Conservation (phyloP, 108 stramenopile species). For the Cylindrotheca fusiformis region DNA sequence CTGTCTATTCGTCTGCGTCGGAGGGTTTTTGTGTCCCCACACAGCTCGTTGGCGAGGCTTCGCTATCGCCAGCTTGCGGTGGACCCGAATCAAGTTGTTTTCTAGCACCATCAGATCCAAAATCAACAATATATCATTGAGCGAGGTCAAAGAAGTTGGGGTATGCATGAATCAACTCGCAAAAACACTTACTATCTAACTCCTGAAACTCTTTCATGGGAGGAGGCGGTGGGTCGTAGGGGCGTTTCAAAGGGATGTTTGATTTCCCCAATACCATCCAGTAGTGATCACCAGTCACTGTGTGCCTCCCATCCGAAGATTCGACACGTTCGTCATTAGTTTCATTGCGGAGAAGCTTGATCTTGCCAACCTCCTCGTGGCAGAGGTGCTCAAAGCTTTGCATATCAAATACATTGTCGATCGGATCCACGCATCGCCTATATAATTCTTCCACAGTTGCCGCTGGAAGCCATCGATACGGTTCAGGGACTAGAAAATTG, state of each 20-base stretch:
- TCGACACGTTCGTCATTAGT: neutral
- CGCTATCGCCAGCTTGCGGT: slow-evolving; percentile 14
- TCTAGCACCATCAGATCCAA: neutral
- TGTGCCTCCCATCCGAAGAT: slow-evolving; percentile 23
- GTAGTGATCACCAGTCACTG: slow-evolving; percentile 42
- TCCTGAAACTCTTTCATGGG: slow-evolving; percentile 11
- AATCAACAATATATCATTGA: neutral
- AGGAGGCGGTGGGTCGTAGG: slow-evolving; percentile 67
- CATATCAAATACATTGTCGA: slow-evolving; percentile 62
- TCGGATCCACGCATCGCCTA: slow-evolving; percentile 47
- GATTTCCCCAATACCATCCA: slow-evolving; percentile 64
- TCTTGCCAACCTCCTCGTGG: slow-evolving; percentile 22
- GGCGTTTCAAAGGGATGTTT: slow-evolving; percentile 24
- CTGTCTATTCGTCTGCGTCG: neutral
- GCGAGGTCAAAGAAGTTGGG: too few species aligned
- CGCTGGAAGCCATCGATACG: slow-evolving; percentile 53
- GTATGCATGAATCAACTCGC: too few species aligned
- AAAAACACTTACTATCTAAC: neutral
- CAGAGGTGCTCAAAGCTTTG: slow-evolving; percentile 48
- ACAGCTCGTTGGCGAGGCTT: slow-evolving; percentile 22
- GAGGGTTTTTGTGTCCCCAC: neutral
- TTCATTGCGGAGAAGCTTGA: neutral
- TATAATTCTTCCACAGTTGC: slow-evolving; percentile 66
- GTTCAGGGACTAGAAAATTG: slow-evolving; percentile 59
- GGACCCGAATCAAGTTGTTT: slow-evolving; percentile 14